Evolutionary conservation across 2,329 filamentous ascomycete genomes (phyloP).

Genomic region (Orbilia blumenaviensis): DNA sequence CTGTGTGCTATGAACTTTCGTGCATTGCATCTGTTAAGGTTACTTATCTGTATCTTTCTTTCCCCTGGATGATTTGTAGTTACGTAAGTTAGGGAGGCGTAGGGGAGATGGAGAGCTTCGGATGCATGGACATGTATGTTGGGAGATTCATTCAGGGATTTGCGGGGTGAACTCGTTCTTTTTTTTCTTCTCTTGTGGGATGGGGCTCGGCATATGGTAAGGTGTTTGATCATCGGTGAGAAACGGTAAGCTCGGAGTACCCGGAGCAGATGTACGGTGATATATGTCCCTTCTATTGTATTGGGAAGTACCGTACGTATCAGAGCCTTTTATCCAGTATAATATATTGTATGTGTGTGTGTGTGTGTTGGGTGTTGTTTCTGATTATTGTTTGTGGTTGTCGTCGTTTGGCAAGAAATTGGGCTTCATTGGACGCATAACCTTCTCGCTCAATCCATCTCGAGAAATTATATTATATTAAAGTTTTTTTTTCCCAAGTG

Average conservation of each 20-base stretch:
- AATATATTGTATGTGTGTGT: no score
- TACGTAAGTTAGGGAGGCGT: slow-evolving; percentile 26
- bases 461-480: background rate
- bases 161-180: background rate
- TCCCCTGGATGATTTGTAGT: background rate
- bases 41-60: background rate
- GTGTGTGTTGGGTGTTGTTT: background rate
- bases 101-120: background rate
- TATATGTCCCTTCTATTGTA: no score
- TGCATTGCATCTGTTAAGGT: background rate
- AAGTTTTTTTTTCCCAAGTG: background rate
- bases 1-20: background rate
- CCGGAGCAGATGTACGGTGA: no score
- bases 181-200: background rate
- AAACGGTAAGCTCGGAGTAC: no score
- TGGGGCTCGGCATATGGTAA: background rate
- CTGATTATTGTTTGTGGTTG: background rate
- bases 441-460: background rate
- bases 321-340: no score
- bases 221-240: background rate
- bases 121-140: background rate
- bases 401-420: background rate
- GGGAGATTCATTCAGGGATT: slow-evolving; percentile 23
- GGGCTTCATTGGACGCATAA: background rate
- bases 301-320: no score